These are phyloP conservation scores for Ascochyta koolunga DNA, from an alignment of 2,329 filamentous ascomycete species.

Conservation along the genomic window DNA sequence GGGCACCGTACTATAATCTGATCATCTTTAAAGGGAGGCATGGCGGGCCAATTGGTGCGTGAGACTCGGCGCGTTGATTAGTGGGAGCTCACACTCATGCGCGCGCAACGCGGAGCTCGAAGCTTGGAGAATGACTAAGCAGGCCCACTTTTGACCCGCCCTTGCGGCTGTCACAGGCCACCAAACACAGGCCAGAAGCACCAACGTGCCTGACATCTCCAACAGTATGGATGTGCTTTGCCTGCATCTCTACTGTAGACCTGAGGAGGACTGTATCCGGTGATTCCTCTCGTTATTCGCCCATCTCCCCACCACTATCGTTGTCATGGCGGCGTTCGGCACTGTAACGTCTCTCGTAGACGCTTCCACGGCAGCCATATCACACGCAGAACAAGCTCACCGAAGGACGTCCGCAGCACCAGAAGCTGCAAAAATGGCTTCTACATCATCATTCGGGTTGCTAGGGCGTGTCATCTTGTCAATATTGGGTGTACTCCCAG, in stretches of 20 bases:
- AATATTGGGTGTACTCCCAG: conserved; percentile 61
- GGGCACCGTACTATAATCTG: conserved; percentile 48
- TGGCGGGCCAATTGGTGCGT: conserved; percentile 39
- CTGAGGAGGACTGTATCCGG: conserved; percentile 1
- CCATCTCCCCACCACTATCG: conserved; percentile 3
- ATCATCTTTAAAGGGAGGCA: conserved; percentile 55
- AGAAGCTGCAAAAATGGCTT: conserved; percentile 25
- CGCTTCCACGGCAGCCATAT: conserved; percentile 28
- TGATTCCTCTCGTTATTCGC: conserved; percentile 8
- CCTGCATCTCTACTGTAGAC: conserved; percentile 9
- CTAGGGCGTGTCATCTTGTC: conserved; percentile 58
- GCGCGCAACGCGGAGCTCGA: conserved; percentile 16
- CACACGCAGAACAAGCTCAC: conserved; percentile 3
- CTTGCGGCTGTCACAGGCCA: conserved; percentile 32
- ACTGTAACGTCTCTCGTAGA: conserved; percentile 28
- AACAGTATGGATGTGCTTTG: conserved; percentile 26
- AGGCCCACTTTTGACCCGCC: conserved; percentile 12
- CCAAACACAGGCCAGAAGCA: conserved; percentile 16
- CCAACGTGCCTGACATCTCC: conserved; percentile 28
- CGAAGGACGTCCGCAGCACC: not conserved
- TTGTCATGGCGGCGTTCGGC: conserved; percentile 35
- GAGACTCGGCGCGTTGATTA: conserved; percentile 12
- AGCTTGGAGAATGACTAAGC: conserved; percentile 10
- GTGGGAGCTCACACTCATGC: conserved; percentile 5
- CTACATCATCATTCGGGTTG: conserved; percentile 49